These are phyloP conservation scores for Fusarium redolens DNA, from an alignment of 2,329 filamentous ascomycete species.

Conservation along the genomic window DNA sequence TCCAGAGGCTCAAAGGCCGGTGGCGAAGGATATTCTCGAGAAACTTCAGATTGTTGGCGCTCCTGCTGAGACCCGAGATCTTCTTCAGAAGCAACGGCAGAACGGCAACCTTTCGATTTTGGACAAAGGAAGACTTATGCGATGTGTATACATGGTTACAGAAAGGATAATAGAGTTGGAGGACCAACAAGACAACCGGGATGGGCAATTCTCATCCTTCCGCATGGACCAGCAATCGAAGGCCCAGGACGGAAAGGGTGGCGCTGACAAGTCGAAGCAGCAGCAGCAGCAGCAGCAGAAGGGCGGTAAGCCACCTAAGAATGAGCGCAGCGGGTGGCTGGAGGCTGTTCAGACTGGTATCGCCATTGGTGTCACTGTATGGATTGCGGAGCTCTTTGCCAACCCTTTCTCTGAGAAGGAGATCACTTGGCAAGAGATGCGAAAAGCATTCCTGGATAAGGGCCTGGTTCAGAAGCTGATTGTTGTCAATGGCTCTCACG, in stretches of 20 bases:
- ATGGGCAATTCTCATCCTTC: constrained; percentile 36
- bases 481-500: constrained; percentile 76
- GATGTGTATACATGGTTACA: constrained; percentile 52
- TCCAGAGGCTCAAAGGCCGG: constrained; percentile 69
- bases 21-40: constrained; percentile 69
- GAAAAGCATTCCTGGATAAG: constrained; percentile 93
- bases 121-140: constrained; percentile 53
- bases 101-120: constrained; percentile 64
- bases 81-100: constrained; percentile 64
- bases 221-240: constrained; percentile 39
- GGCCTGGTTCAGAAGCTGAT: constrained; percentile 94
- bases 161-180: constrained; percentile 51
- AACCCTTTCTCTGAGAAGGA: constrained; percentile 67
- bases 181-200: constrained; percentile 33
- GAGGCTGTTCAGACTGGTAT: constrained; percentile 52
- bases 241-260: constrained; percentile 37
- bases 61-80: constrained; percentile 72
- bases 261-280: constrained; percentile 41
- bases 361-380: constrained; percentile 66
- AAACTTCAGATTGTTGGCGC: constrained; percentile 76
- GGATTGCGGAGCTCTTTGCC: constrained; percentile 55
- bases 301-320: constrained; percentile 50
- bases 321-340: constrained; percentile 50
- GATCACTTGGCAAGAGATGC: constrained; percentile 98
- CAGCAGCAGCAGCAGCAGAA: constrained; percentile 44